Evolutionary conservation across 345 rosid genomes (phyloP).

Genomic region (Euphorbia lathyris): DNA sequence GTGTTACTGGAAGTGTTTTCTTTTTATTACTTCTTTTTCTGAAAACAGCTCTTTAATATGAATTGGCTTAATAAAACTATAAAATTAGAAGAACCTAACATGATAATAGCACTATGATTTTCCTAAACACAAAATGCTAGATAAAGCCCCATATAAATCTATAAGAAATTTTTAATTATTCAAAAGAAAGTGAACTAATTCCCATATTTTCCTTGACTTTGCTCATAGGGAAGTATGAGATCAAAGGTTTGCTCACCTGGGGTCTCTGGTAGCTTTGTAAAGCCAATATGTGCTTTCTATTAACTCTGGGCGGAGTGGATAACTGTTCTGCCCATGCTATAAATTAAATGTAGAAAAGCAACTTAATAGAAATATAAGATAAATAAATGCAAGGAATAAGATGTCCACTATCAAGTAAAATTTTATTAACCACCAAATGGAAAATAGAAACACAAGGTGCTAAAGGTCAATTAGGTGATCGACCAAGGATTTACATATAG

Average conservation of each 20-base stretch:
- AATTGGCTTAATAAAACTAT: too few relatives aligned
- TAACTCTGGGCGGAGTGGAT: slow-evolving; percentile 94
- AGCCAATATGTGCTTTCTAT: slow-evolving; percentile 99
- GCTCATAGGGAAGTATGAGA: background rate
- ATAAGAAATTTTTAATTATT: background rate
- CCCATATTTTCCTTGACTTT: background rate
- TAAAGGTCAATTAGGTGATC: background rate
- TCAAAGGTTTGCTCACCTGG: slow-evolving; percentile 44
- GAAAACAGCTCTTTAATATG: background rate
- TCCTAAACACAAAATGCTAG: background rate
- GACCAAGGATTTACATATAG: background rate
- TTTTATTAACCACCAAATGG: background rate
- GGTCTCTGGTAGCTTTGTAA: slow-evolving; percentile 93
- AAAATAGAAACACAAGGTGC: background rate
- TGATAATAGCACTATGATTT: background rate
- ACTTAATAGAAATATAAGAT: background rate
- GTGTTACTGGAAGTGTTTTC: background rate
- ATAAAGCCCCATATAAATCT: background rate
- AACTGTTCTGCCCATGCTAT: slow-evolving; percentile 93
- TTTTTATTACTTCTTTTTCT: background rate
- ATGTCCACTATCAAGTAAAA: background rate
- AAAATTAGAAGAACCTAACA: background rate
- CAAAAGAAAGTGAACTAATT: background rate
- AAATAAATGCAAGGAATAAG: background rate
- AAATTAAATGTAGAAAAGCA: slow-evolving; percentile 18